These are phyloP conservation scores for Mycena alexandri DNA, from an alignment of 768 basidiomycete genomes.

Conservation along the genomic window DNA sequence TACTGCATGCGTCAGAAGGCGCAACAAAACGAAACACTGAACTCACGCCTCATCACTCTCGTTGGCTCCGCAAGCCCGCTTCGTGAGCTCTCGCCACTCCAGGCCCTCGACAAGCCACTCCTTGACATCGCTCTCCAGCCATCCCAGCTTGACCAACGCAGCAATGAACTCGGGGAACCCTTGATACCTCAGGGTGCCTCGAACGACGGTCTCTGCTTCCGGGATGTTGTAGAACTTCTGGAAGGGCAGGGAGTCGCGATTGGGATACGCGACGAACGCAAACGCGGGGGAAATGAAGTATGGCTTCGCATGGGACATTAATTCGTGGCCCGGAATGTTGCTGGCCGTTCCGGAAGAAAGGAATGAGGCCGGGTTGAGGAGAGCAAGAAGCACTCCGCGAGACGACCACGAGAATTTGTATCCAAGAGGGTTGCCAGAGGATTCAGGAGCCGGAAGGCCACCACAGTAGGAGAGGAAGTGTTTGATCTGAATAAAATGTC, in stretches of 20 bases:
- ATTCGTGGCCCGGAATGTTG: slow-evolving; percentile 79
- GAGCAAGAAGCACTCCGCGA: slow-evolving; percentile 93
- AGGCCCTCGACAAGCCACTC: slow-evolving; percentile 81
- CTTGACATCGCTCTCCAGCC: slow-evolving; percentile 82
- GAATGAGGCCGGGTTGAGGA: slow-evolving; percentile 91
- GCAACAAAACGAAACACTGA: not conserved
- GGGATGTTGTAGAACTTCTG: slow-evolving; percentile 92
- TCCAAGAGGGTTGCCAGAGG: slow-evolving; percentile 93
- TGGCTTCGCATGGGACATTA: slow-evolving; percentile 92
- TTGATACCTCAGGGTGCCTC: slow-evolving; percentile 95
- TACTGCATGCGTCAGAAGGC: slow-evolving; percentile 45
- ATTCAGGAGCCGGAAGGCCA: slow-evolving; percentile 93
- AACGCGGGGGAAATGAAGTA: slow-evolving; percentile 97
- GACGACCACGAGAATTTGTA: slow-evolving; percentile 99
- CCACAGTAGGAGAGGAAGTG: slow-evolving; percentile 96
- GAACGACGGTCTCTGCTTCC: slow-evolving; percentile 92
- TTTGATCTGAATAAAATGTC: slow-evolving; percentile 68
- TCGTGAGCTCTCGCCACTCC: slow-evolving; percentile 88
- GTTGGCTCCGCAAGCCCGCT: slow-evolving; percentile 77
- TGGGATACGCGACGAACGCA: slow-evolving; percentile 97
- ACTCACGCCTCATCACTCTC: slow-evolving; percentile 76
- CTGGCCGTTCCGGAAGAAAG: slow-evolving; percentile 74
- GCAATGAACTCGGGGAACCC: slow-evolving; percentile 97
- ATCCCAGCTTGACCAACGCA: slow-evolving; percentile 88
- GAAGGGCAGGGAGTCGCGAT: slow-evolving; percentile 94